Evolutionary conservation across 148 eudicot species (phyloP).

Genomic region (Camellia japonica): DNA sequence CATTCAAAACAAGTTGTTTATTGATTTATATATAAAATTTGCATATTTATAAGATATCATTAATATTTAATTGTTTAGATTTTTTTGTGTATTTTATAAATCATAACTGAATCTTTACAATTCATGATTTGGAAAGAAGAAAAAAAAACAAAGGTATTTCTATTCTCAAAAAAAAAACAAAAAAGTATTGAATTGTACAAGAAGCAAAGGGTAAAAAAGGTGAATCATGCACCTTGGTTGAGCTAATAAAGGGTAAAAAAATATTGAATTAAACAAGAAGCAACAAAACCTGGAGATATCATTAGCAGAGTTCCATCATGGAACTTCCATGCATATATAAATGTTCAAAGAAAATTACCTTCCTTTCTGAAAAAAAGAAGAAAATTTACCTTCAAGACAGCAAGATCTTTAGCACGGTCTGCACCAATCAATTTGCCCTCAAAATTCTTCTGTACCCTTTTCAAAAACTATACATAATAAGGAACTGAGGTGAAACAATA

Average conservation of each 20-base stretch:
- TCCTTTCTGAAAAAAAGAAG: no score
- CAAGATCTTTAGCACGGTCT: slow-evolving; percentile 98
- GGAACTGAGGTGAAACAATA: slow-evolving; percentile 4
- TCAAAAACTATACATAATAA: slow-evolving; percentile 20
- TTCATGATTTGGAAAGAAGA: no score
- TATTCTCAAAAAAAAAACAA: background rate
- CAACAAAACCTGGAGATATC: background rate
- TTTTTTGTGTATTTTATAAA: no score
- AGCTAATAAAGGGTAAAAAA: background rate
- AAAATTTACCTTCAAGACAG: slow-evolving; percentile 94
- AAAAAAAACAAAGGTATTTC: no score
- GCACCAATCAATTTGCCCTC: slow-evolving; percentile 93
- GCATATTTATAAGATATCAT: no score
- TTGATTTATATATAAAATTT: no score
- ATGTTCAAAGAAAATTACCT: slow-evolving; percentile 4
- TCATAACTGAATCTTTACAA: no score
- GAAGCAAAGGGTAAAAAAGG: background rate
- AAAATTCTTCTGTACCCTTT: slow-evolving; percentile 90
- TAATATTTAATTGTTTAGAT: no score
- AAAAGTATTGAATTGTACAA: background rate
- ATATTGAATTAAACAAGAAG: background rate
- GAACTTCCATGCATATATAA: background rate
- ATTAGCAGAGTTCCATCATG: background rate
- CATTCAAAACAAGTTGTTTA: no score
- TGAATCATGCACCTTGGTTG: background rate